These are phyloP conservation scores for Plasmopara muralis DNA, from an alignment of 352 stramenopile genomes.

Conservation along the genomic window DNA sequence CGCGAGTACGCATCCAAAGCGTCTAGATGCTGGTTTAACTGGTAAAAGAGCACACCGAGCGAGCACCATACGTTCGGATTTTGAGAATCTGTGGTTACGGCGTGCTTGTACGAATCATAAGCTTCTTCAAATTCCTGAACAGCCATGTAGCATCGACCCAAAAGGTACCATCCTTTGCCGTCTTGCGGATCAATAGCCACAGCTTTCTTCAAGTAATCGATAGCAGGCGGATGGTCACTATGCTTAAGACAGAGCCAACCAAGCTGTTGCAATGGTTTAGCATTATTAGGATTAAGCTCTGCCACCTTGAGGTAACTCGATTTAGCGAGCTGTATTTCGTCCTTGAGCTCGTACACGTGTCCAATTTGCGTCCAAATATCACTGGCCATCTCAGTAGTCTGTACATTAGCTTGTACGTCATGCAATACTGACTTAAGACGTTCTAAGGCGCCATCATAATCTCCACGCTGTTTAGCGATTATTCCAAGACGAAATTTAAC, in stretches of 20 bases:
- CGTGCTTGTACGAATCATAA: slow-evolving; percentile 88
- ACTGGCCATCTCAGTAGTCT: slow-evolving; percentile 79
- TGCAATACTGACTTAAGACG: slow-evolving; percentile 77
- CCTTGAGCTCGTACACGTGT: slow-evolving; percentile 83
- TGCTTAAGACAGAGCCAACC: slow-evolving; percentile 82
- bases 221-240: slow-evolving; percentile 73
- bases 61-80: slow-evolving; percentile 90
- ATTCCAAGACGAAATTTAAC: slow-evolving; percentile 84
- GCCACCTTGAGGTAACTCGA: slow-evolving; percentile 82
- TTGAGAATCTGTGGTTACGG: slow-evolving; percentile 82
- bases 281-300: slow-evolving; percentile 79
- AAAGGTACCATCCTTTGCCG: slow-evolving; percentile 85
- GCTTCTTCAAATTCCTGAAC: slow-evolving; percentile 87
- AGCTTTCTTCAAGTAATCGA: slow-evolving; percentile 82
- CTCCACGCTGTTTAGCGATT: slow-evolving; percentile 77
- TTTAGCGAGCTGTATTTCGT: slow-evolving; percentile 80
- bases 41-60: slow-evolving; percentile 87
- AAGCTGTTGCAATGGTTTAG: slow-evolving; percentile 77
- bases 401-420: slow-evolving; percentile 72
- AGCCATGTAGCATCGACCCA: slow-evolving; percentile 89
- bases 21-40: slow-evolving; percentile 85
- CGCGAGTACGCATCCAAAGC: slow-evolving; percentile 84
- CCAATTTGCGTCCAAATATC: slow-evolving; percentile 86
- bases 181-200: slow-evolving; percentile 74
- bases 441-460: slow-evolving; percentile 77